Evolutionary conservation across 176 grass and related monocot species (phyloP), one percentile per base, ranked within the genome.

Genomic region (Elaeis guineensis): DNA sequence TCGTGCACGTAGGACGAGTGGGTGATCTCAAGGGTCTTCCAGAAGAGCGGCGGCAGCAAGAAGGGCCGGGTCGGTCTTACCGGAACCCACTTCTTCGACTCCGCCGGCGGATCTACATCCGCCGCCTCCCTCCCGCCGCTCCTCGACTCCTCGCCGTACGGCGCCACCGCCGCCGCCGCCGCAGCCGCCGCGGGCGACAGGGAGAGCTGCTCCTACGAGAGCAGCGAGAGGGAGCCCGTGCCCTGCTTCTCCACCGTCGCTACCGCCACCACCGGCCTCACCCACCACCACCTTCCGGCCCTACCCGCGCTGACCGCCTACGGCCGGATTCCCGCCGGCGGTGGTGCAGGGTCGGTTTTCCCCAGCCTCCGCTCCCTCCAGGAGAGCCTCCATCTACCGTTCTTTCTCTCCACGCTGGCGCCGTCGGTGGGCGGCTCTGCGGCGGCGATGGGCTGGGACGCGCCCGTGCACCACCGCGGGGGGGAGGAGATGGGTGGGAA

Each of bases 191-290:
- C 5, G 62, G 63, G 29, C 3, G 78, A 80, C 19, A 59, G n/a
- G 21, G 71, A 73, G 7, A 54, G 54, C 69, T 64, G 72, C 60
- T 79, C 61, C 44, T 87, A 79, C 63, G 59, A 75, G 6, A 76
- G 35, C 71, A 9, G 26, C 78, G 74, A 81, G 69, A 83, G 67
- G 78, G 84, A 91, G 93, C 84, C 81, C 93, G 93, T 98, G 84
- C 81, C 87, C 87, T 98, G 93, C 93, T 98, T 98, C 87, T 98
- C 93, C 93, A 98, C 69, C 55, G 30, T 30, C 28, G 32, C 73
- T 55, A 65, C 55, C 56, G 69, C 63, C 12, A 59, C 59, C 18
- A 3, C 70, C 67, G 76, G 81, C 83, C 68, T 74, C 23, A 65
- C 68, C 63, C 72, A 71, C 50, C 64, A 85, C 59, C 64, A 72